Evolutionary conservation across 1,139 yeast genomes (phyloP), one percentile per base, ranked within the genome.

Genomic region (Trichomonascaceae sp.): DNA sequence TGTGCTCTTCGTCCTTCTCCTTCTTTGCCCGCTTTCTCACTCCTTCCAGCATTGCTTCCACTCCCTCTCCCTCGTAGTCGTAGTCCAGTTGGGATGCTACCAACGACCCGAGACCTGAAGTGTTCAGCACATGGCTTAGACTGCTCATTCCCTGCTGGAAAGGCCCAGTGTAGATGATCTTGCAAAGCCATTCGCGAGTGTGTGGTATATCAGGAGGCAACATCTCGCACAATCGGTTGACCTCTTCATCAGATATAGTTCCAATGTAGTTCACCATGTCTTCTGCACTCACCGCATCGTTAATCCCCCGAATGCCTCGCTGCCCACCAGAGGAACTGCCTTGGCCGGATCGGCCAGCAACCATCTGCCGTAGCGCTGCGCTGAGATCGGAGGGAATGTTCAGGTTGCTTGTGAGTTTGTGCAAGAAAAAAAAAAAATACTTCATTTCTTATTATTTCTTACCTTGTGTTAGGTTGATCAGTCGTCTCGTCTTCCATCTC

Each of bases 41-140:
- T 2, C 75, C 75, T 26, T 56, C 48, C 38, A 76, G 54, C 41
- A 72, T 73, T 11, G 67, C 68, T 33, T 61, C 69, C 16, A 74
- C 57, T 0, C 81, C 81, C 47, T 74, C 80, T 3, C 79, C 79
- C 16, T 55, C 40, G 43, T 74, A 75, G 5, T 62, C 65, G 43
- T 62, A 62, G 20, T 67, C 69, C 36, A 74, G 59, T 31, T 71
- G 65, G 37, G 61, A 65, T 4, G 80, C 62, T 33, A 76, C 62
- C 26, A 72, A 48, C 36, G 56, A 62, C 2, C 78, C 78, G 4
- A 74, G 69, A 1, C 75, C 76, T 13, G 56, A 55, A 36, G 74
- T 55, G 17, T 50, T 46, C 17, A 58, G 44, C 37, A 66, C 74
- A 28, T 56, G 54, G 34, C 69, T 60, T 36, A 76, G 54, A 33